Conservation (phyloP, 1,139 yeast genomes). For the Suzukiozyma palmioleophila region DNA sequence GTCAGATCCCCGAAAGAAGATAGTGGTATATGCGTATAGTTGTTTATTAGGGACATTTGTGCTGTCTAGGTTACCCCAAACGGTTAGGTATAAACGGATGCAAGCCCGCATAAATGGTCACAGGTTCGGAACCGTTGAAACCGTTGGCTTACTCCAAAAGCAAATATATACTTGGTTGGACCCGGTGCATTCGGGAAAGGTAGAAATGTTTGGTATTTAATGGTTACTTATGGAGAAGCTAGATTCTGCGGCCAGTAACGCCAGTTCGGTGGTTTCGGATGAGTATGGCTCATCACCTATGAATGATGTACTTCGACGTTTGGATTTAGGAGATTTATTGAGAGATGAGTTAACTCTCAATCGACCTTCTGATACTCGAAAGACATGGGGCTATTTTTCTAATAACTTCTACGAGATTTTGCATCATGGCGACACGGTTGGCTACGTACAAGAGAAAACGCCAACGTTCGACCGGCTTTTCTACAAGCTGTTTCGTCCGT, state of each 20-base stretch:
- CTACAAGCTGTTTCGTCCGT: background rate
- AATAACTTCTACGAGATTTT: background rate
- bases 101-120: no score
- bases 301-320: background rate
- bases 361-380: background rate
- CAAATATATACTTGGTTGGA: background rate
- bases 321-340: background rate
- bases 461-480: background rate
- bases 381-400: background rate
- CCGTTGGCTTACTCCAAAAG: no score
- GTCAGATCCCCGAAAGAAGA: no score
- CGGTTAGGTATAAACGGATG: no score
- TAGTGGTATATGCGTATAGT: no score
- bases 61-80: no score
- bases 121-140: no score
- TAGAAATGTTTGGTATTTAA: no score
- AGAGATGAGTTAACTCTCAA: background rate
- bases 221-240: background rate
- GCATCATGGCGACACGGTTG: background rate
- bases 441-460: background rate
- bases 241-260: background rate
- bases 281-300: background rate
- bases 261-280: background rate
- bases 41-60: no score
- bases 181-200: background rate